Base-by-base conservation (phyloP, 306 rosid genomes). In the Casuarina equisetifolia region DNA sequence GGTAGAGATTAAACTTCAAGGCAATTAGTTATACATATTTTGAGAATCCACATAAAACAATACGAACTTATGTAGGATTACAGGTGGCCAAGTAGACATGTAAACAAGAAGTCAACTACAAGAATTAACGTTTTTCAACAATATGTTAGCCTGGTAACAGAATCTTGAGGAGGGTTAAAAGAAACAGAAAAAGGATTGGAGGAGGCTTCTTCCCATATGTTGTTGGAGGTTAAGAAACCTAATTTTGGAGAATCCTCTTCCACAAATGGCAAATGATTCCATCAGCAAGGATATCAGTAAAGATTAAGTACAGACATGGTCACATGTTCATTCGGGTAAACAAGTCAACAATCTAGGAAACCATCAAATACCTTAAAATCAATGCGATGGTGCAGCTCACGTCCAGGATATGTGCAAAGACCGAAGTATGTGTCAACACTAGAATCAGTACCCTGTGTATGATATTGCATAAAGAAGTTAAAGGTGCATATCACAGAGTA, bases 371-470 rank as follows among this genome's bases (percentile, higher is more conserved):
- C 98, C 97, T 92, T 94, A 3, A 94, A 76, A 92, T 94, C 97
- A 77, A 94, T 92, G 42, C 97, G 97, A 79, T 81, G 97, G 20
- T 95, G 89, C 71, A 90, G 69, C 87, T 94, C 98, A 75, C 85
- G 84, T 77, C 98, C 92, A 73, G 95, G 97, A 86, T 90, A 92
- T 20, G 97, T 85, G 85, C 93, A 94, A 55, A 92, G 90, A 40
- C 98, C 98, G 39, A 92, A 94, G 84, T 94, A 94, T 17, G 98
- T 94, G 86, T 91, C 98, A 69, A 92, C 93, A 40, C 93, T 92
- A 82, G 92, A 89, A 78, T 94, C 94, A 73, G 92, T 85, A 42
- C 91, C 97, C 98, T 94, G 88, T 75, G 67, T 67, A 78, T 51
- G 57, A 46, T 61, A 73, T 82, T 68, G 79, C 52, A 80, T 15